Evolutionary conservation across 2,329 filamentous ascomycete species (phyloP).

Genomic region (Clonostachys byssicola): DNA sequence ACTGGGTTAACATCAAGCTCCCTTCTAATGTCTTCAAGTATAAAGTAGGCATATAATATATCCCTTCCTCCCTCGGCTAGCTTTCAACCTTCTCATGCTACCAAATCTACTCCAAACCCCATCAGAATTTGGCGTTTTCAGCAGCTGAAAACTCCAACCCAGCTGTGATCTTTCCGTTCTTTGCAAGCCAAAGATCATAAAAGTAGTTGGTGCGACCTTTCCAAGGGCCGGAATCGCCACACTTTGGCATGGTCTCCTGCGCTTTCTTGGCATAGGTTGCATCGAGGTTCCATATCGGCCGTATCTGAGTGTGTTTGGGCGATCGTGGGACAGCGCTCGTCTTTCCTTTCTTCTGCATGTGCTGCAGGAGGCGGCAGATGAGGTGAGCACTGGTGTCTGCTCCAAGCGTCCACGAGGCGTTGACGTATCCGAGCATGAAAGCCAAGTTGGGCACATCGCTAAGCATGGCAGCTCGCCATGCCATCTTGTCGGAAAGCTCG

Average conservation of each 20-base stretch:
- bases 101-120: too few species aligned
- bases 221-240: background rate
- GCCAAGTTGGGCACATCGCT: constrained; percentile 57
- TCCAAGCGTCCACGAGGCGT: constrained; percentile 60
- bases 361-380: background rate
- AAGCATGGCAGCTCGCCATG: constrained; percentile 60
- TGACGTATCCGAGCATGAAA: constrained; percentile 59
- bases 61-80: too few species aligned
- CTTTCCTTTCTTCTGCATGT: background rate
- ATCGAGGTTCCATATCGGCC: constrained; percentile 17
- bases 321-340: background rate
- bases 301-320: constrained; percentile 28
- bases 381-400: constrained; percentile 36
- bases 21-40: too few species aligned
- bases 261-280: background rate
- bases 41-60: too few species aligned
- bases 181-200: background rate
- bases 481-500: constrained; percentile 38
- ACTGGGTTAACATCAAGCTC: too few species aligned
- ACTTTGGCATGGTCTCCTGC: background rate
- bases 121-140: too few species aligned
- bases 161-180: background rate
- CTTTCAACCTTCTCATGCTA: too few species aligned
- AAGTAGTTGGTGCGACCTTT: background rate
- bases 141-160: background rate